These are phyloP conservation scores for Fusarium continuum DNA, from an alignment of 2,329 filamentous ascomycete genomes.

Conservation along the genomic window DNA sequence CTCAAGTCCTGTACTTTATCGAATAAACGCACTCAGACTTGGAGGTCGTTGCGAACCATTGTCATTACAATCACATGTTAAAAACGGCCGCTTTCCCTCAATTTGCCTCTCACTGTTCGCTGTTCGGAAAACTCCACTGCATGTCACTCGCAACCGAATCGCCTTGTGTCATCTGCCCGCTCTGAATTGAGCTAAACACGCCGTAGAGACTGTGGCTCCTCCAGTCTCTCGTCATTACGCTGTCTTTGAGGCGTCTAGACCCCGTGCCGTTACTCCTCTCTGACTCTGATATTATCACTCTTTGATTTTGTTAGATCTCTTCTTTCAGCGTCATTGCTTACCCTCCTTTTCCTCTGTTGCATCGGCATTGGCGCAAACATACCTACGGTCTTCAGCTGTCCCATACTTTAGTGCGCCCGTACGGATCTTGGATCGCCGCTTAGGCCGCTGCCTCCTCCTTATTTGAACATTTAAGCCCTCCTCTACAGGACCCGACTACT, in stretches of 20 bases:
- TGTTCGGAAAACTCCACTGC: constrained; percentile 36
- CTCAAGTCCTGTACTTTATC: background rate
- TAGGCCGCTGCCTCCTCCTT: constrained; percentile 25
- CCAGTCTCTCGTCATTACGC: constrained; percentile 39
- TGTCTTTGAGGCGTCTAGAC: constrained; percentile 21
- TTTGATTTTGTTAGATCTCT: constrained; percentile 7
- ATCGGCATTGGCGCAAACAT: constrained; percentile 15
- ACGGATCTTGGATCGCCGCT: constrained; percentile 25
- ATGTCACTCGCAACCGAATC: constrained; percentile 22
- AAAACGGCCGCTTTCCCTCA: background rate
- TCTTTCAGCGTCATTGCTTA: background rate
- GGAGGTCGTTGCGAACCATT: background rate
- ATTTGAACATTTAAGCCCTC: constrained; percentile 17
- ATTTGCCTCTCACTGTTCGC: constrained; percentile 23
- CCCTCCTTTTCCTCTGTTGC: constrained; percentile 7
- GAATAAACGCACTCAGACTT: background rate
- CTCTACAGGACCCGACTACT: constrained; percentile 11
- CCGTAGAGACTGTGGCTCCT: constrained; percentile 22
- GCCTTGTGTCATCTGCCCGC: constrained; percentile 42
- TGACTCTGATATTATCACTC: constrained; percentile 9
- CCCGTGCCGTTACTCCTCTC: constrained; percentile 15
- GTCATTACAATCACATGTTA: constrained; percentile 40
- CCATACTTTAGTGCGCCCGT: constrained; percentile 21
- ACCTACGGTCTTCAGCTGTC: background rate
- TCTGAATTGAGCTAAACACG: constrained; percentile 10